Evolutionary conservation across 2,329 filamentous ascomycete species (phyloP).

Genomic region (Aspergillus pseudoglaucus): DNA sequence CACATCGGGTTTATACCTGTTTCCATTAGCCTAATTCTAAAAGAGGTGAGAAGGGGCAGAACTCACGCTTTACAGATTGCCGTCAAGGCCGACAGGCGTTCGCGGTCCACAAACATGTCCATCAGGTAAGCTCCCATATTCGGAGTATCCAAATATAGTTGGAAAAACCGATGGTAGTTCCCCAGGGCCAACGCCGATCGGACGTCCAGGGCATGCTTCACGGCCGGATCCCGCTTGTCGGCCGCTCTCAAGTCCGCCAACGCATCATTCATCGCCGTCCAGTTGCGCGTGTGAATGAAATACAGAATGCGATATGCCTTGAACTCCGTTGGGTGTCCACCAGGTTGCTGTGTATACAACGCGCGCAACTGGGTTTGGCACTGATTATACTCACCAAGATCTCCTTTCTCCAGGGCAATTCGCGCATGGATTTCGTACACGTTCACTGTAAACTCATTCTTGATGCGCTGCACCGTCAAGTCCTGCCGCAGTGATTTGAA

Average conservation of each 20-base stretch:
- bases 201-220: slow-evolving; percentile 87
- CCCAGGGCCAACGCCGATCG: slow-evolving; percentile 86
- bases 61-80: slow-evolving; percentile 92
- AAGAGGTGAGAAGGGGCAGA: slow-evolving; percentile 18
- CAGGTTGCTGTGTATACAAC: slow-evolving; percentile 78
- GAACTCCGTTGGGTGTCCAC: slow-evolving; percentile 89
- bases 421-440: slow-evolving; percentile 97
- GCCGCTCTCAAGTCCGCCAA: slow-evolving; percentile 96
- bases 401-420: slow-evolving; percentile 95
- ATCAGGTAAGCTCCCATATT: slow-evolving; percentile 98
- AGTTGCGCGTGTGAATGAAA: slow-evolving; percentile 98
- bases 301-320: slow-evolving; percentile 99
- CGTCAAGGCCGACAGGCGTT: slow-evolving; percentile 82
- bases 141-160: slow-evolving; percentile 85
- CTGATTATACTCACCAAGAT: slow-evolving; percentile 99
- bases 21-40: slow-evolving; percentile 40
- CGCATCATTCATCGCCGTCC: slow-evolving; percentile 94
- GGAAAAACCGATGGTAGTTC: slow-evolving; percentile 98
- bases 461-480: slow-evolving; percentile 94
- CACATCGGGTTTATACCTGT: slow-evolving; percentile 86
- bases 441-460: slow-evolving; percentile 89
- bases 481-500: slow-evolving; percentile 98
- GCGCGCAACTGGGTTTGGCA: slow-evolving; percentile 96
- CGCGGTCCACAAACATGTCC: slow-evolving; percentile 96
- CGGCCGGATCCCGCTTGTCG: slow-evolving; percentile 79